Base-by-base conservation (phyloP, 2,329 filamentous ascomycete species). In the Neofusicoccum laricinum region DNA sequence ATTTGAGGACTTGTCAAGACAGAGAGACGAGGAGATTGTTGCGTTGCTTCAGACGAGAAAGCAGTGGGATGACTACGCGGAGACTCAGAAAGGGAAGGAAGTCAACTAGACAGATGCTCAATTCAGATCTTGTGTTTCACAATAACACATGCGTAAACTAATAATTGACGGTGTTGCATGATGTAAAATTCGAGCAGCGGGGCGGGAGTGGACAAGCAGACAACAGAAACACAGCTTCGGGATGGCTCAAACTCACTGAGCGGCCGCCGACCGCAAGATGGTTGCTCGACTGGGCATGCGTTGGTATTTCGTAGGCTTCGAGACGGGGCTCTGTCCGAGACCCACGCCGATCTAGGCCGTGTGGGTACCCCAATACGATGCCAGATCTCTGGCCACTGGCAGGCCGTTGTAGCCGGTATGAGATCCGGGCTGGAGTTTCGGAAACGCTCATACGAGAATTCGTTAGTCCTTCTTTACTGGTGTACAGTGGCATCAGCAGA, bases 11-110 rank as follows among this genome's bases (percentile, higher is more conserved):
- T 21, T 69, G 58, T 48, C 64, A 0, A 50, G 63, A 45, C 66
- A 69, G 66, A 55, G 68, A 21, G 68, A 70, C 38, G 49, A 55
- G n/a, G 68, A 67, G 51, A 53, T 70, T 40, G 65, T 69, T 55
- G 57, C 41, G 43, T 45, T 70, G 55, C 34, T 70, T 49, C 66
- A 66, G 7, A 12, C 66, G 32, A 63, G 67, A 63, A 64, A 45
- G 57, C 65, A 66, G 58, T 68, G 66, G 67, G 66, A 69, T 15
- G 49, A 34, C 1, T 67, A 65, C 61, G 66, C 65, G 8, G 61
- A 61, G 21, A 30, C 25, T 6, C 25, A 30, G 25, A 30, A 30
- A 30, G 55, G 43, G 14, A 64, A 49, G 36, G 51, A 66, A 30
- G 25, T 4, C 25, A 30, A 30, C 25, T 51, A 34, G n/a, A n/a